Conservation (phyloP, 23 red algal genomes). For the Pyropia yezoensis region DNA sequence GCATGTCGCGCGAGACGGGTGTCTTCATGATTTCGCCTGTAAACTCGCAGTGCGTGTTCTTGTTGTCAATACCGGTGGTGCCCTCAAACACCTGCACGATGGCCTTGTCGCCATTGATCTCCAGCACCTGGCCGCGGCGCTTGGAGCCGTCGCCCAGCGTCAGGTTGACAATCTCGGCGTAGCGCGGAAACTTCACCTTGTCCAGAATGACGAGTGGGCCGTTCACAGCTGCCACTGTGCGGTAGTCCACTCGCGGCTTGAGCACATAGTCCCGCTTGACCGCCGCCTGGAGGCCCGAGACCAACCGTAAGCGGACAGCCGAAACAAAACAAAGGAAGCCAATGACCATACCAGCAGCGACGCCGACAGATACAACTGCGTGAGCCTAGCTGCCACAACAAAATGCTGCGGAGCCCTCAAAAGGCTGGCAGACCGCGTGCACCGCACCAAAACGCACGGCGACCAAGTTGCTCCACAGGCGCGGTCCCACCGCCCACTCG, state of each 20-base stretch:
- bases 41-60: conserved; percentile 77
- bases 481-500: too few relatives aligned
- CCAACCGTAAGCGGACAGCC: too few relatives aligned
- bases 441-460: too few relatives aligned
- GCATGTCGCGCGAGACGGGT: conserved; percentile 92
- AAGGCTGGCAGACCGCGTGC: too few relatives aligned
- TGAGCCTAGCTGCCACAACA: too few relatives aligned
- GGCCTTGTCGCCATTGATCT: conserved; percentile 89
- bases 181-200: conserved; percentile 80
- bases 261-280: conserved; percentile 51
- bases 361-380: too few relatives aligned
- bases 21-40: conserved; percentile 88
- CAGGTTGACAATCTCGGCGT: conserved; percentile 91
- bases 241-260: conserved; percentile 84
- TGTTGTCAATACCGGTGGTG: conserved; percentile 94
- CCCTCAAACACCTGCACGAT: conserved; percentile 99
- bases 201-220: conserved; percentile 90
- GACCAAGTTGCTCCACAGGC: too few relatives aligned
- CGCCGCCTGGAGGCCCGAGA: conserved; percentile 4
- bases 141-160: conserved; percentile 85
- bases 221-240: conserved; percentile 91
- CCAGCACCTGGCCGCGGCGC: conserved; percentile 91
- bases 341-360: too few relatives aligned
- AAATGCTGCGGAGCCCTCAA: too few relatives aligned
- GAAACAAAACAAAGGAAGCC: too few relatives aligned